Evolutionary conservation across 2,329 filamentous ascomycete genomes (phyloP).

Genomic region (Bipolaris bicolor): DNA sequence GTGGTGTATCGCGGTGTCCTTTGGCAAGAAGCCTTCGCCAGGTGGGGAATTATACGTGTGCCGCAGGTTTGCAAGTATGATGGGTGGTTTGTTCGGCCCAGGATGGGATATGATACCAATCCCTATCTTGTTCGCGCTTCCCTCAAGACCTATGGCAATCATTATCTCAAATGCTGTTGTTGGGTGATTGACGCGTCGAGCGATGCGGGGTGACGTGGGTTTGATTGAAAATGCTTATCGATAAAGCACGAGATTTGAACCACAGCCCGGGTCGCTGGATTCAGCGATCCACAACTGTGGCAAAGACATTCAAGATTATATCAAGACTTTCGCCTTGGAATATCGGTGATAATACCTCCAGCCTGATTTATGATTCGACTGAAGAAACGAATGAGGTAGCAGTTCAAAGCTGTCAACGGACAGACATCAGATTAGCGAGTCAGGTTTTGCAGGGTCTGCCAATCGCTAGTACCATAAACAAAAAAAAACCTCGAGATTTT

Average conservation of each 20-base stretch:
- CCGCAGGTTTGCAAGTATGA: slow-evolving; percentile 87
- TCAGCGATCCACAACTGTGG: no score
- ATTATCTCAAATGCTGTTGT: slow-evolving; percentile 46
- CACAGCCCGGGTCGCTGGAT: not conserved
- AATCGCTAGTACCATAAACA: not conserved
- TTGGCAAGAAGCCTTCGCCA: slow-evolving; percentile 92
- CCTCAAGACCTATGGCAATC: slow-evolving; percentile 79
- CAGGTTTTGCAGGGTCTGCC: slow-evolving; percentile 11
- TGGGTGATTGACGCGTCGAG: slow-evolving; percentile 17
- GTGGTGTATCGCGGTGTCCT: slow-evolving; percentile 94
- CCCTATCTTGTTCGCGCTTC: slow-evolving; percentile 96
- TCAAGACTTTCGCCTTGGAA: no score
- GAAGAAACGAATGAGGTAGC: not conserved
- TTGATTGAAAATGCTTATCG: slow-evolving; percentile 25
- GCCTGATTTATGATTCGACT: not conserved
- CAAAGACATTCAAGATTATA: no score
- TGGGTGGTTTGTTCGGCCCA: slow-evolving; percentile 51
- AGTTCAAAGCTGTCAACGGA: not conserved
- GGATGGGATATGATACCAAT: slow-evolving; percentile 89
- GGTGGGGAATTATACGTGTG: slow-evolving; percentile 93
- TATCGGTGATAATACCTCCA: not conserved
- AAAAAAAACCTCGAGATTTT: not conserved
- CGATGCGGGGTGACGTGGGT: slow-evolving; percentile 30
- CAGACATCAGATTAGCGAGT: slow-evolving; percentile 5
- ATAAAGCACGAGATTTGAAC: slow-evolving; percentile 11